phyloP scores from a whole-genome alignment of 208 protist species.

The Leishmania turanica region DNA sequence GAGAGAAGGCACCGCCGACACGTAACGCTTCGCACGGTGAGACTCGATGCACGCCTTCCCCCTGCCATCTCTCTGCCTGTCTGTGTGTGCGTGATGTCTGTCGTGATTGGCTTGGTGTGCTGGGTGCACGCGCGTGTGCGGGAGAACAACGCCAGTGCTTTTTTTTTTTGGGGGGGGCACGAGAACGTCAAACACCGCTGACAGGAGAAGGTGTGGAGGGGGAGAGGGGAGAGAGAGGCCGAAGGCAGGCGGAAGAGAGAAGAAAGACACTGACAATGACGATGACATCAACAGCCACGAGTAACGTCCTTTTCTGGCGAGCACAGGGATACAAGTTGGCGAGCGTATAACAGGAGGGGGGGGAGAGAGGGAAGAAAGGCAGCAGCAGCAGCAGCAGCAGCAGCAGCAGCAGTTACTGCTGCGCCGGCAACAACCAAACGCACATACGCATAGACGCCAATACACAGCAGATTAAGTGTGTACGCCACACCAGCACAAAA shows the following conservation, averaged over 20 bases:
- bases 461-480: not conserved
- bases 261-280: not conserved
- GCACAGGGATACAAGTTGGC: no score
- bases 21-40: not conserved
- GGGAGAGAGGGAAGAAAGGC: not conserved
- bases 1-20: not conserved
- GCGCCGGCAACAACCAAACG: not conserved
- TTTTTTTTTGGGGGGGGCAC: no score
- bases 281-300: no score
- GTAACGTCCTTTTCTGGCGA: no score
- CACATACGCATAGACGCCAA: slow-evolving; percentile 1
- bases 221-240: no score
- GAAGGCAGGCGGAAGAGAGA: not conserved
- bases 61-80: no score
- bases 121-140: not conserved
- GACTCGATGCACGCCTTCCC: not conserved
- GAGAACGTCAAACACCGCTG: no score
- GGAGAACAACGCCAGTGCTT: not conserved
- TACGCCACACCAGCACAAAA: not conserved
- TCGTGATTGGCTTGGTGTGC: not conserved
- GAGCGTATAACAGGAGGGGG: no score
- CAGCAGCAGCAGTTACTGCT: not conserved
- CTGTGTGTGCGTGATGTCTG: not conserved
- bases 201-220: not conserved
- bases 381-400: no score